Evolutionary conservation across 2,329 filamentous ascomycete species (phyloP).

Genomic region (Aureobasidium melanogenum): DNA sequence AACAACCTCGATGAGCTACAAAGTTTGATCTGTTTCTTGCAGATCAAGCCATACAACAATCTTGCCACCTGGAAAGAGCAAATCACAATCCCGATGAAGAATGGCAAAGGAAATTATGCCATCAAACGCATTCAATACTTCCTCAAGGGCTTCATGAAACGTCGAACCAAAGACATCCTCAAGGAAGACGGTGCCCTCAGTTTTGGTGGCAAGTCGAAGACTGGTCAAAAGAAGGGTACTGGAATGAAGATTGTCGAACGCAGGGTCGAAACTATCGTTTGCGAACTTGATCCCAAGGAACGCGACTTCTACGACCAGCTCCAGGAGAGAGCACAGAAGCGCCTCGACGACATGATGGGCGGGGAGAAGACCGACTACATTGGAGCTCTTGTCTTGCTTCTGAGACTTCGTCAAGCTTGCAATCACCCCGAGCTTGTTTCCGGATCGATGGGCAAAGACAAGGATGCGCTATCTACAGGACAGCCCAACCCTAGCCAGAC

Average conservation of each 20-base stretch:
- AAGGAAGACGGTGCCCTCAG: conserved; percentile 77
- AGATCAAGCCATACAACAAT: conserved; percentile 85
- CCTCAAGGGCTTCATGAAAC: conserved; percentile 92
- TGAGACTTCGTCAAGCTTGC: conserved; percentile 84
- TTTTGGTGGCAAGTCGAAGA: conserved; percentile 58
- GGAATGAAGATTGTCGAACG: conserved; percentile 88
- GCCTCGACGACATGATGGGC: conserved; percentile 76
- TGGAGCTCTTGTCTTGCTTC: conserved; percentile 82
- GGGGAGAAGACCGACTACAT: conserved; percentile 77
- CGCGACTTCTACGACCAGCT: conserved; percentile 77
- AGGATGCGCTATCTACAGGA: conserved; percentile 65
- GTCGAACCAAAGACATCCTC: conserved; percentile 94
- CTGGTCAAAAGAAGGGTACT: conserved; percentile 45
- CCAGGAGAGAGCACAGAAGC: conserved; percentile 75
- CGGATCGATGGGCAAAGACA: conserved; percentile 76
- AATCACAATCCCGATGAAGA: conserved; percentile 83
- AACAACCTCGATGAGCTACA: conserved; percentile 97
- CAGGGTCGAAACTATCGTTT: conserved; percentile 72
- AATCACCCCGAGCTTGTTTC: conserved; percentile 88
- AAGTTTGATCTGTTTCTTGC: conserved; percentile 83
- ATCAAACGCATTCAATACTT: conserved; percentile 79
- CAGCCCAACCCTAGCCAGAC: conserved; percentile 36
- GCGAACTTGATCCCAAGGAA: conserved; percentile 71
- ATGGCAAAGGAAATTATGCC: conserved; percentile 78
- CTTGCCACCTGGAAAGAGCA: conserved; percentile 81